Percentiles rank a stretch among this genome's conserved stretches.
These are phyloP conservation scores for Botrytis galanthina DNA, from an alignment of 2,329 filamentous ascomycete genomes.

Conservation along the genomic window DNA sequence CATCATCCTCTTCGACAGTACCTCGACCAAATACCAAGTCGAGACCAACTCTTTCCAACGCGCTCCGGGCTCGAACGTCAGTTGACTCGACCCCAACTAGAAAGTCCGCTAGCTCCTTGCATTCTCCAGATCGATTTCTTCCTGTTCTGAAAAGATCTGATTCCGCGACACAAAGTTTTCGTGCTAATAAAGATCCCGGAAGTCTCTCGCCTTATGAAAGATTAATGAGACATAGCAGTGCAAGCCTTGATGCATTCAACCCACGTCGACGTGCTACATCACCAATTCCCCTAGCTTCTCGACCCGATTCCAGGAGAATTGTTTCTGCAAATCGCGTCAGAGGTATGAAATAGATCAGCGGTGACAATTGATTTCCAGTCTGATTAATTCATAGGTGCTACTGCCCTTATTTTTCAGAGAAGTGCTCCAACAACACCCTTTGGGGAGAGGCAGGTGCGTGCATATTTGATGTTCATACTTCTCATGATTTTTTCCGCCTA, in stretches of 20 bases:
- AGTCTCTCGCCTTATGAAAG: conserved; percentile 48
- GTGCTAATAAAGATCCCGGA: conserved; percentile 48
- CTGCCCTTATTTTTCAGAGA: conserved; percentile 35
- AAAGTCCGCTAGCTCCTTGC: conserved; percentile 26
- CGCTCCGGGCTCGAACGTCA: conserved; percentile 8
- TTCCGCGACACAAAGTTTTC: conserved; percentile 48
- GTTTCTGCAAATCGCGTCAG: conserved; percentile 32
- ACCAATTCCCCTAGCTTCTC: conserved; percentile 27
- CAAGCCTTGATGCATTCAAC: conserved; percentile 53
- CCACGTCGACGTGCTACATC: conserved; percentile 37
- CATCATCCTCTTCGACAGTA: conserved; percentile 23
- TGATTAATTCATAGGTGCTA: conserved; percentile 32
- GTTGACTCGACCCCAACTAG: conserved; percentile 23
- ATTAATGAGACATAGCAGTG: conserved; percentile 44
- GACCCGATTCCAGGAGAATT: conserved; percentile 25
- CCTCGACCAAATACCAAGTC: conserved; percentile 25
- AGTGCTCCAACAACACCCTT: conserved; percentile 28
- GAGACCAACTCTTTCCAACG: neutral
- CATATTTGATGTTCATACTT: neutral
- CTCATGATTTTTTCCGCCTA: neutral
- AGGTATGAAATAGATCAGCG: conserved; percentile 27
- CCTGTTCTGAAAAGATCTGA: conserved; percentile 44
- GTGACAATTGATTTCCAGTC: neutral
- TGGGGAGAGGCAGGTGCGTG: conserved; percentile 37
- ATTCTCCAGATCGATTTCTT: conserved; percentile 58